Percentiles rank a stretch among this genome's conserved stretches.
phyloP scores from a whole-genome alignment of 2,329 filamentous ascomycete species.

The Fusarium sp. region DNA sequence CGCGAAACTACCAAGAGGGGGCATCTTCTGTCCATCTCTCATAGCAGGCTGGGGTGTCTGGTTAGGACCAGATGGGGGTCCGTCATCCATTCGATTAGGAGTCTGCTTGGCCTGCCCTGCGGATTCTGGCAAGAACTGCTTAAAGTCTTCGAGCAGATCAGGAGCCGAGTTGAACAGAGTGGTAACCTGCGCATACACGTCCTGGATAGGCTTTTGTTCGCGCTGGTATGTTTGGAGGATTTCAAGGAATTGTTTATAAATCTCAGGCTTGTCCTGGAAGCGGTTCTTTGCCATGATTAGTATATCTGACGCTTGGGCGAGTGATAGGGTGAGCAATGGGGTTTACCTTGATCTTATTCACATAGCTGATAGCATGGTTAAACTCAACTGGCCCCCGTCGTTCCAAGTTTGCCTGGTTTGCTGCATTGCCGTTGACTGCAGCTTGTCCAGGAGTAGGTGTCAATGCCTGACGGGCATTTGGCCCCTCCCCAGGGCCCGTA shows the following conservation, averaged over 20 bases:
- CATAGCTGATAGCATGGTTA: slow-evolving; percentile 98
- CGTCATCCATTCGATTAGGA: slow-evolving; percentile 69
- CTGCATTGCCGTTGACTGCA: slow-evolving; percentile 69
- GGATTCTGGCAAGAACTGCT: slow-evolving; percentile 96
- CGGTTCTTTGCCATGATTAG: slow-evolving; percentile 75
- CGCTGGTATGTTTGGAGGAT: slow-evolving; percentile 98
- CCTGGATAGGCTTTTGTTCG: slow-evolving; percentile 97
- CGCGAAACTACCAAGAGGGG: slow-evolving; percentile 94
- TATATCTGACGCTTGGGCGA: slow-evolving; percentile 10
- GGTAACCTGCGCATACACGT: slow-evolving; percentile 97
- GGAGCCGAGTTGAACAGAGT: slow-evolving; percentile 92
- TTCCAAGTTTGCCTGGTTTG: slow-evolving; percentile 73
- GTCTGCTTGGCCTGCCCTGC: slow-evolving; percentile 63
- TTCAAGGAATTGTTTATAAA: slow-evolving; percentile 99
- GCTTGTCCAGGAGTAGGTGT: slow-evolving; percentile 72
- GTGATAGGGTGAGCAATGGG: background rate
- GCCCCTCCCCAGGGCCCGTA: slow-evolving; percentile 54
- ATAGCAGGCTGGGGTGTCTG: slow-evolving; percentile 66
- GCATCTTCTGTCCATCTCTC: slow-evolving; percentile 80
- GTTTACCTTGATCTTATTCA: slow-evolving; percentile 98
- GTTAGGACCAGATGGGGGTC: slow-evolving; percentile 54
- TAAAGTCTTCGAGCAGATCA: slow-evolving; percentile 96
- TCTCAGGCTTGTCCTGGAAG: slow-evolving; percentile 95
- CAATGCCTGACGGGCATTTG: slow-evolving; percentile 63
- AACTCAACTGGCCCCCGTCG: slow-evolving; percentile 97